Conservation (phyloP, 2,329 filamentous ascomycete genomes). For the Penicillium olsonii region DNA sequence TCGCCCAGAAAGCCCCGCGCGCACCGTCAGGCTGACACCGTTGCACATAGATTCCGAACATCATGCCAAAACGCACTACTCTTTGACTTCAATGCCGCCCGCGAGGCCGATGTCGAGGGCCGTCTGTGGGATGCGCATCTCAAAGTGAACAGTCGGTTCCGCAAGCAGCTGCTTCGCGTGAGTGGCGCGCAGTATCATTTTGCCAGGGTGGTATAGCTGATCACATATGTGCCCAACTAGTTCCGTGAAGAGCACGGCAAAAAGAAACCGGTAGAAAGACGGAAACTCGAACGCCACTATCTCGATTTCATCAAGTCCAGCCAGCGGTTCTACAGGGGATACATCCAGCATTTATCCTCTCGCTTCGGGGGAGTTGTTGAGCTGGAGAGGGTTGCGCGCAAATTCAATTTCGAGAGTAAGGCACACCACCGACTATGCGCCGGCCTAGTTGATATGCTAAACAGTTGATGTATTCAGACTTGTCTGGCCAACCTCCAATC, state of each 20-base stretch:
- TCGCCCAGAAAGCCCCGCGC: conserved; percentile 13
- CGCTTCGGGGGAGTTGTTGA: conserved; percentile 60
- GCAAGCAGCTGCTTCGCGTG: conserved; percentile 64
- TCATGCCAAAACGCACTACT: conserved; percentile 73
- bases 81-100: conserved; percentile 55
- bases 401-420: conserved; percentile 51
- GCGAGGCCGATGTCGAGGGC: conserved; percentile 65
- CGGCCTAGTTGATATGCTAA: neutral
- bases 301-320: conserved; percentile 82
- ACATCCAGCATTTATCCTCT: conserved; percentile 73
- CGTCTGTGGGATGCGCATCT: conserved; percentile 78
- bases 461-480: conserved; percentile 31
- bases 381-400: conserved; percentile 57
- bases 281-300: conserved; percentile 81
- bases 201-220: conserved; percentile 6
- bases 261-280: conserved; percentile 62
- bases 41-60: conserved; percentile 62
- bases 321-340: conserved; percentile 84
- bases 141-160: conserved; percentile 75
- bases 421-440: neutral
- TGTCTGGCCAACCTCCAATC: conserved; percentile 48
- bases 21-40: conserved; percentile 13
- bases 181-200: conserved; percentile 24
- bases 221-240: conserved; percentile 28
- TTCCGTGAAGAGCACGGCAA: conserved; percentile 53